Evolutionary conservation across 2,329 filamentous ascomycete genomes (phyloP).

Genomic region (Juglanconis juglandina): DNA sequence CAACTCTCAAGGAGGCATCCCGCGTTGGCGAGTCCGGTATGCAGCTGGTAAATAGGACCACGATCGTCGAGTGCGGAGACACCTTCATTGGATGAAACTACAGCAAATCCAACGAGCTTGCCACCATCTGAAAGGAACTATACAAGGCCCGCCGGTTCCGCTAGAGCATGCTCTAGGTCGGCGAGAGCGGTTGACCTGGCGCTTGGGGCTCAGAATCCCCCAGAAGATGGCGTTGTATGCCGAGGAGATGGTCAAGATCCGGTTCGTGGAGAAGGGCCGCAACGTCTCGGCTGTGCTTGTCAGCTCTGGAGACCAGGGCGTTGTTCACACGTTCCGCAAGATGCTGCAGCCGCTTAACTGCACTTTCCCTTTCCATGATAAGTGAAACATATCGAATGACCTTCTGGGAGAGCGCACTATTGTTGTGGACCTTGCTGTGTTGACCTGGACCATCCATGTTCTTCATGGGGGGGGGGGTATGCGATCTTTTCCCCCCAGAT

Average conservation of each 20-base stretch:
- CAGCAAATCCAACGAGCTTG: background rate
- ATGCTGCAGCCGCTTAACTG: conserved; percentile 13
- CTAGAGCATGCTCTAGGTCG: background rate
- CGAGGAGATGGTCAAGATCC: background rate
- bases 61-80: background rate
- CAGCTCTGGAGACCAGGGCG: conserved; percentile 1
- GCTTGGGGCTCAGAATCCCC: background rate
- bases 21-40: background rate
- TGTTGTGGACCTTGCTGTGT: conserved; percentile 9
- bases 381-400: conserved; percentile 5
- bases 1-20: background rate
- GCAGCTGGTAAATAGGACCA: background rate
- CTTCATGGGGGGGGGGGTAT: background rate
- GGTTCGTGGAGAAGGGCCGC: background rate
- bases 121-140: conserved; percentile 5
- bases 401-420: background rate
- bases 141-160: conserved; percentile 2
- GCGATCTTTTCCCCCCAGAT: background rate
- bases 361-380: conserved; percentile 9
- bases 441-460: background rate
- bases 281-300: background rate
- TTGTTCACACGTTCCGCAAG: conserved; percentile 8
- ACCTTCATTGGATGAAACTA: conserved; percentile 3
- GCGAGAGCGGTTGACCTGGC: conserved; percentile 3
- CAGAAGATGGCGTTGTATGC: background rate